These are phyloP conservation scores for Dujonia santamariae DNA, from an alignment of 1,139 yeast genomes.

Conservation along the genomic window DNA sequence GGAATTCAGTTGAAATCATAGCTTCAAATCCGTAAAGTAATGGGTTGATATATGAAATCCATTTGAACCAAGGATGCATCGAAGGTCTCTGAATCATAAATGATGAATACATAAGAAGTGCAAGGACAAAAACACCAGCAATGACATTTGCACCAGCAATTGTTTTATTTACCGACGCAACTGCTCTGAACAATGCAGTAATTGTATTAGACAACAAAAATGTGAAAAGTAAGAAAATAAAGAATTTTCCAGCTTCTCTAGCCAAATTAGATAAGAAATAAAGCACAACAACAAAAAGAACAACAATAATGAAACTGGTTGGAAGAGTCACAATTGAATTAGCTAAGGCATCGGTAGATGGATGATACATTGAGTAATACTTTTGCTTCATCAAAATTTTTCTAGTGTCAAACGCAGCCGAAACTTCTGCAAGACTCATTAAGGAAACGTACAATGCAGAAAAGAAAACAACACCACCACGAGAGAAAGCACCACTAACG, in stretches of 20 bases:
- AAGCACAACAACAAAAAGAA: constrained; percentile 41
- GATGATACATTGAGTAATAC: constrained; percentile 54
- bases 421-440: constrained; percentile 54
- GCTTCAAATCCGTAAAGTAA: constrained; percentile 56
- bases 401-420: constrained; percentile 46
- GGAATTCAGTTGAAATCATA: constrained; percentile 54
- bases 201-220: constrained; percentile 26
- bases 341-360: constrained; percentile 57
- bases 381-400: constrained; percentile 56
- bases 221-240: constrained; percentile 47
- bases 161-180: constrained; percentile 46
- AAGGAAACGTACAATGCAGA: constrained; percentile 51
- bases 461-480: constrained; percentile 58
- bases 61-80: constrained; percentile 66
- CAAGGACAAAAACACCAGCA: constrained; percentile 47
- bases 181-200: constrained; percentile 44
- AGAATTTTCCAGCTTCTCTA: constrained; percentile 53
- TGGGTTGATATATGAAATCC: constrained; percentile 61
- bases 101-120: constrained; percentile 50
- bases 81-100: constrained; percentile 50
- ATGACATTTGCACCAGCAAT: constrained; percentile 51
- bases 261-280: constrained; percentile 53
- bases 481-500: constrained; percentile 50
- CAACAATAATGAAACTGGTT: constrained; percentile 41
- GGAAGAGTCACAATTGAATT: constrained; percentile 46